Evolutionary conservation across 2,329 filamentous ascomycete species (phyloP).

Genomic region (Apiospora arundinis): DNA sequence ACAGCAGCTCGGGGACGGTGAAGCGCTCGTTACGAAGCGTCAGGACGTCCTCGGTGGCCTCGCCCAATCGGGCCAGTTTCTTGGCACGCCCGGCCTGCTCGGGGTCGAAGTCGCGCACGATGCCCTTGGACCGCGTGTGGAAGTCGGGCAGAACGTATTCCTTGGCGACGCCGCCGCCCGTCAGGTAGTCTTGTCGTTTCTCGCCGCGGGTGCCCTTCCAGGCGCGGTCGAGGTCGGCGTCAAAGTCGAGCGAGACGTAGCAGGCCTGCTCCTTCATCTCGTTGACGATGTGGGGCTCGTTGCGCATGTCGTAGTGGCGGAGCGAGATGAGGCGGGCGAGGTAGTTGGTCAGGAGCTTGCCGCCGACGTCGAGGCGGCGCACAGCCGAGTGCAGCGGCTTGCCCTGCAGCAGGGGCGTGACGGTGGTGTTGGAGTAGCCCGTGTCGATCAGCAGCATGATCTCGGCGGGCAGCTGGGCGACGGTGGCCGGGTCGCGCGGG

Average conservation of each 20-base stretch:
- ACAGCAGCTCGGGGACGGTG: slow-evolving; percentile 85
- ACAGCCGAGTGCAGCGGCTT: slow-evolving; percentile 81
- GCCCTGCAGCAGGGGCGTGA: slow-evolving; percentile 85
- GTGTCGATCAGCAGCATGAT: slow-evolving; percentile 88
- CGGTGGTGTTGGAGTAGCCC: slow-evolving; percentile 90
- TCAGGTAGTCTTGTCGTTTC: slow-evolving; percentile 54
- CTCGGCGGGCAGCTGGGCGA: slow-evolving; percentile 68
- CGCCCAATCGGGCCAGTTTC: slow-evolving; percentile 46
- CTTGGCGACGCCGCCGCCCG: slow-evolving; percentile 71
- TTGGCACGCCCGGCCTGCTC: slow-evolving; percentile 59
- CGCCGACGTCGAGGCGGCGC: slow-evolving; percentile 86
- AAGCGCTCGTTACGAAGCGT: slow-evolving; percentile 94
- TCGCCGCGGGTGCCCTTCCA: slow-evolving; percentile 80
- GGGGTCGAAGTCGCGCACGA: slow-evolving; percentile 79
- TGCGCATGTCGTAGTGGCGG: slow-evolving; percentile 93
- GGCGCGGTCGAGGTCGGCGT: slow-evolving; percentile 75
- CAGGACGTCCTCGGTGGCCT: slow-evolving; percentile 73
- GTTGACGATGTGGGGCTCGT: slow-evolving; percentile 92
- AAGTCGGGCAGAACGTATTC: slow-evolving; percentile 94
- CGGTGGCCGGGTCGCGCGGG: slow-evolving; percentile 52
- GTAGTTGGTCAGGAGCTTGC: slow-evolving; percentile 92
- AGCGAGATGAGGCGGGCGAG: slow-evolving; percentile 88
- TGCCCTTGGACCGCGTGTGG: slow-evolving; percentile 65
- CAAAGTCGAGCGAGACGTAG: slow-evolving; percentile 82
- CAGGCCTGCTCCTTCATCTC: slow-evolving; percentile 93